phyloP scores from a whole-genome alignment of 495 filamentous ascomycete genomes.

The Podospora fimiseda region DNA sequence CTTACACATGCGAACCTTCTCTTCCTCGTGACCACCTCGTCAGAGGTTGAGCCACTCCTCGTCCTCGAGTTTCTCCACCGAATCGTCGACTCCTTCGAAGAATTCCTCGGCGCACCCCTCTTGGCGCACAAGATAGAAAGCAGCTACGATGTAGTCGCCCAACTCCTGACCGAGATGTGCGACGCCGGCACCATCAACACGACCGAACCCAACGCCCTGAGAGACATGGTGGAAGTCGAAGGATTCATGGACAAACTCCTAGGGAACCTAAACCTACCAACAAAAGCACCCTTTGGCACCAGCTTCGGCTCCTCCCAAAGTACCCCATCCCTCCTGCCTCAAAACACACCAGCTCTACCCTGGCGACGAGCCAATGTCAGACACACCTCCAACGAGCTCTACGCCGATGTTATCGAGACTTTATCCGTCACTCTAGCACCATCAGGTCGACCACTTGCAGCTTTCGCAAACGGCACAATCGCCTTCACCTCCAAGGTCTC shows the following conservation, averaged over 20 bases:
- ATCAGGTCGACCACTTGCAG: constrained; percentile 77
- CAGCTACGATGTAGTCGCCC: constrained; percentile 90
- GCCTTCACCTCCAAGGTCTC: constrained; percentile 94
- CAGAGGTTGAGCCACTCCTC: constrained; percentile 88
- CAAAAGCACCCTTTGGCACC: constrained; percentile 22
- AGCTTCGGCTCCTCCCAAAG: constrained; percentile 15
- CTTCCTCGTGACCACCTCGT: constrained; percentile 74
- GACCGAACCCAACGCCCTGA: constrained; percentile 87
- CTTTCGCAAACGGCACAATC: constrained; percentile 85
- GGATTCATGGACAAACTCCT: constrained; percentile 85
- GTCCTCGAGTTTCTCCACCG: constrained; percentile 93
- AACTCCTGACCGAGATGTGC: constrained; percentile 92
- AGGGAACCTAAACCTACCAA: constrained; percentile 76
- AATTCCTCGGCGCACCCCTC: constrained; percentile 87
- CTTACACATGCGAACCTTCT: constrained; percentile 79
- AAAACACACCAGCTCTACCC: constrained; percentile 49
- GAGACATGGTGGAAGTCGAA: constrained; percentile 86
- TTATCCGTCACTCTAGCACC: constrained; percentile 82
- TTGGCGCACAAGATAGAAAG: constrained; percentile 77
- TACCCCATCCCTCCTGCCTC: constrained; percentile 30
- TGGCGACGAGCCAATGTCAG: constrained; percentile 91
- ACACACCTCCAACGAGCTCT: constrained; percentile 94
- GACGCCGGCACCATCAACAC: constrained; percentile 86
- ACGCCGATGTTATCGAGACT: constrained; percentile 92
- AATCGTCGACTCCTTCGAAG: constrained; percentile 85